phyloP scores from a whole-genome alignment of 371 early-diverging fungal genomes.

The Rhizopus delemar region DNA sequence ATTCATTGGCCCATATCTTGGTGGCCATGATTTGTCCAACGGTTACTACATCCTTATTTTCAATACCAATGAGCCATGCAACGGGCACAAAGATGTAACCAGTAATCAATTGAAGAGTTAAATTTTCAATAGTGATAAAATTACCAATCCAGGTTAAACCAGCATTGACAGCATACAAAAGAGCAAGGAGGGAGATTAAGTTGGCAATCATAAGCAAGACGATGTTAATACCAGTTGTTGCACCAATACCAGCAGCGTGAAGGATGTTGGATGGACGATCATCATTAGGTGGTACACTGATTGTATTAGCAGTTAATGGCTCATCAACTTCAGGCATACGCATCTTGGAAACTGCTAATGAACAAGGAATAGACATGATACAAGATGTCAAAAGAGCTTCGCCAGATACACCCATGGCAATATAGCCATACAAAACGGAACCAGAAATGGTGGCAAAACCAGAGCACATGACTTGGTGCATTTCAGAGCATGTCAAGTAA shows the following conservation, averaged over 20 bases:
- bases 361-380: conserved; percentile 92
- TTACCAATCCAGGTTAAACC: conserved; percentile 73
- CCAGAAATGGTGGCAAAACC: conserved; percentile 92
- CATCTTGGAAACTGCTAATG: conserved; percentile 77
- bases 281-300: conserved; percentile 57
- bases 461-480: conserved; percentile 89
- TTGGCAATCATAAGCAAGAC: conserved; percentile 74
- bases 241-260: conserved; percentile 85
- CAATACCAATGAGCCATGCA: conserved; percentile 85
- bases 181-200: conserved; percentile 75
- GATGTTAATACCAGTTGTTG: conserved; percentile 81
- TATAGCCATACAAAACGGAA: conserved; percentile 82
- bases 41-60: conserved; percentile 54
- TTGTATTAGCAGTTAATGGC: conserved; percentile 72
- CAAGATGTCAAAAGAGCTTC: conserved; percentile 78
- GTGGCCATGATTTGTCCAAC: conserved; percentile 81
- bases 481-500: conserved; percentile 83
- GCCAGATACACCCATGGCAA: conserved; percentile 68
- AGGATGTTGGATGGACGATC: conserved; percentile 74
- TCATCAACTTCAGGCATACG: conserved; percentile 81
- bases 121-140: conserved; percentile 62
- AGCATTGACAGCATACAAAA: conserved; percentile 70
- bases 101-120: conserved; percentile 70
- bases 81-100: conserved; percentile 79
- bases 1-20: conserved; percentile 91